Percentiles rank a stretch among this genome's conserved stretches.
These are phyloP conservation scores for Nymphaea colorata DNA, from an alignment of 164 flowering plant species.

Conservation along the genomic window DNA sequence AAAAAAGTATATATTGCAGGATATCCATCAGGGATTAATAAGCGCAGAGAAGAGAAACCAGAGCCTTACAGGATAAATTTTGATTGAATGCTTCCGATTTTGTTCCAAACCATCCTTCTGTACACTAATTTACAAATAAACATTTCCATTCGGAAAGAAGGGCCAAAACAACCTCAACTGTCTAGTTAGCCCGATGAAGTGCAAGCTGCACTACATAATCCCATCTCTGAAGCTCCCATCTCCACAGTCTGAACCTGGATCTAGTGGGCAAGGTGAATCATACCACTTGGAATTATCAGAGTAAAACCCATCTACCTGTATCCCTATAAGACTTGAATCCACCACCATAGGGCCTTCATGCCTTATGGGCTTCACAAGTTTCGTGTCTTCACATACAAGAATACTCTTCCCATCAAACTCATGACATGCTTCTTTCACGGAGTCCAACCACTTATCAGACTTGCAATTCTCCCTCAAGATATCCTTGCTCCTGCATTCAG, in stretches of 20 bases:
- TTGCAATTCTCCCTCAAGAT: slow-evolving; percentile 60
- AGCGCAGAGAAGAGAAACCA: background rate
- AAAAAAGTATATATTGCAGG: no score
- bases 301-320: slow-evolving; percentile 84
- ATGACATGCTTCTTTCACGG: slow-evolving; percentile 28
- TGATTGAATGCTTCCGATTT: background rate
- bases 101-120: background rate
- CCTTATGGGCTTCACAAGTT: slow-evolving; percentile 70
- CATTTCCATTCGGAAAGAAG: background rate
- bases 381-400: slow-evolving; percentile 71
- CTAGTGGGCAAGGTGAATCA: slow-evolving; percentile 88
- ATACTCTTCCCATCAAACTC: slow-evolving; percentile 80
- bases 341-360: slow-evolving; percentile 56
- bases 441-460: slow-evolving; percentile 68
- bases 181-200: no score
- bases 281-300: slow-evolving; percentile 91
- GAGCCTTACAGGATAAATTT: background rate
- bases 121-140: background rate
- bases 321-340: slow-evolving; percentile 71
- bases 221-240: slow-evolving; percentile 70
- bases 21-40: no score
- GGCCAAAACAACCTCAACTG: background rate
- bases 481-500: slow-evolving; percentile 62
- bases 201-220: slow-evolving; percentile 41
- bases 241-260: slow-evolving; percentile 61